phyloP scores from a whole-genome alignment of 495 filamentous ascomycete genomes.

The Achaetomiella virescens region DNA sequence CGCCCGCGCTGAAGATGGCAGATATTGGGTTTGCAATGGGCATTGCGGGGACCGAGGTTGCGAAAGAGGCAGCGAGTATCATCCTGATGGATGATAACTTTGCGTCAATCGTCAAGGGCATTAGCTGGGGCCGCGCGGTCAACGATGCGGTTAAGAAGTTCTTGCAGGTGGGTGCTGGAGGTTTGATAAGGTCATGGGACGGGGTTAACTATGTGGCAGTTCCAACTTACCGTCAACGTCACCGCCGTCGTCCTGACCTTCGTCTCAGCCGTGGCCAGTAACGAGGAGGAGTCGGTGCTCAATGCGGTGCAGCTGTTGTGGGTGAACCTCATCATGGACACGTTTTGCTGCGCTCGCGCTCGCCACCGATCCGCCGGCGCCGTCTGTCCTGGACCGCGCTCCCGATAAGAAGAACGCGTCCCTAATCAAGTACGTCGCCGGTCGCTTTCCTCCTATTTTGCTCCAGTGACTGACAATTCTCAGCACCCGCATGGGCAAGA shows the following conservation, averaged over 20 bases:
- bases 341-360: conserved; percentile 80
- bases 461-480: too few species aligned
- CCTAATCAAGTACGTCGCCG: conserved; percentile 50
- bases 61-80: conserved; percentile 86
- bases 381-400: conserved; percentile 70
- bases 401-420: conserved; percentile 67
- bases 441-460: too few species aligned
- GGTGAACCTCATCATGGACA: conserved; percentile 95
- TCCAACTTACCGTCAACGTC: conserved; percentile 89
- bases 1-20: conserved; percentile 75
- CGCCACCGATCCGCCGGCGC: conserved; percentile 75
- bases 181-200: not conserved
- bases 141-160: conserved; percentile 90
- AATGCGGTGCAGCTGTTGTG: conserved; percentile 84
- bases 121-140: conserved; percentile 87
- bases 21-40: conserved; percentile 96
- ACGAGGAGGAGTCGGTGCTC: conserved; percentile 63
- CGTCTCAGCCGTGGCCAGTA: conserved; percentile 67
- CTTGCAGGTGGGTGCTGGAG: conserved; percentile 51
- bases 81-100: conserved; percentile 92
- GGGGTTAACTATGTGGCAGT: conserved; percentile 40
- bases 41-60: conserved; percentile 82
- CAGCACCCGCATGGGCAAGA: conserved; percentile 78
- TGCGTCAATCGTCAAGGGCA: conserved; percentile 75
- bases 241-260: conserved; percentile 80